Conservation (phyloP, 345 rosid species). For the Rhizophora apiculata region DNA sequence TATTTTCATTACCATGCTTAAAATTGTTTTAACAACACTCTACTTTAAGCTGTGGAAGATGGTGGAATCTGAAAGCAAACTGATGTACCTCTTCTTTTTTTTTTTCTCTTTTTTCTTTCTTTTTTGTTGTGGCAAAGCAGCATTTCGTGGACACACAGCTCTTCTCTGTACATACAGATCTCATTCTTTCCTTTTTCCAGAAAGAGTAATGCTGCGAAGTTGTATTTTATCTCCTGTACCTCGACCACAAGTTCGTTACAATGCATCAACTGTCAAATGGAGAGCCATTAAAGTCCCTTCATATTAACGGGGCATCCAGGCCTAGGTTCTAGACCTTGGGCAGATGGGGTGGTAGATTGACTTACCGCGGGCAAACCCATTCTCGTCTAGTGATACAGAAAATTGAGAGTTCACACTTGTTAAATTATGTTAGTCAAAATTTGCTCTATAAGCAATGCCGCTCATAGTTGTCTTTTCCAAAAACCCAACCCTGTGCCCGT, state of each 20-base stretch:
- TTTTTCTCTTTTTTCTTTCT: not conserved
- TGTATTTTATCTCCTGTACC: constrained; percentile 13
- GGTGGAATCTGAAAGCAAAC: constrained; percentile 2
- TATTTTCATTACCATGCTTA: not conserved
- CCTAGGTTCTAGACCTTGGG: not conserved
- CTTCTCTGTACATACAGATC: constrained; percentile 95
- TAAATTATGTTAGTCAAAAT: not conserved
- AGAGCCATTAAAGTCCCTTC: no score
- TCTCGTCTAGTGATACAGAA: not conserved
- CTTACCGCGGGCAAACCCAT: not conserved
- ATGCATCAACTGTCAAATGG: not conserved
- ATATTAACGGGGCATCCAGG: no score
- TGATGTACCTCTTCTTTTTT: not conserved
- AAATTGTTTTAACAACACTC: no score
- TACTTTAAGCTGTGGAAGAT: not conserved
- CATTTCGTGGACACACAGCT: constrained; percentile 88
- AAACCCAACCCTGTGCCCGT: no score
- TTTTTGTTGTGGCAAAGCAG: constrained; percentile 32
- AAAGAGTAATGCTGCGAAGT: constrained; percentile 50
- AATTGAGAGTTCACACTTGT: constrained; percentile 3
- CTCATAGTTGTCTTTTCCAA: not conserved
- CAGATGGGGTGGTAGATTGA: not conserved
- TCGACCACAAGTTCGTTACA: constrained; percentile 31
- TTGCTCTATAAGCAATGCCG: constrained; percentile 8
- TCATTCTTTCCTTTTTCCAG: constrained; percentile 83